Conservation (phyloP, 23 red algal species). For the Chondrus crispus region DNA sequence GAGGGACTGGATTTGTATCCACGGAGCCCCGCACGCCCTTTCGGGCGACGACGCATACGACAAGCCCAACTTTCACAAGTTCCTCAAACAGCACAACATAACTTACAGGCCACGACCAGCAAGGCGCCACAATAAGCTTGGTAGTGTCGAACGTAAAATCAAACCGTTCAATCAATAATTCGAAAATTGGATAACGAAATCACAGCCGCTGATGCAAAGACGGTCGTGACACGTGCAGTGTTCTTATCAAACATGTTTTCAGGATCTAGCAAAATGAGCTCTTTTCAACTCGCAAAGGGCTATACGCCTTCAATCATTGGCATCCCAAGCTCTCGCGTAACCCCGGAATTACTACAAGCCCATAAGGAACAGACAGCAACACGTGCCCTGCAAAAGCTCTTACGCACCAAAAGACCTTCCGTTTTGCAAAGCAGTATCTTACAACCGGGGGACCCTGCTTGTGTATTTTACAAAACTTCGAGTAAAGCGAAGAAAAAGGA, state of each 20-base stretch:
- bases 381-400: conserved; percentile 8
- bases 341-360: background rate
- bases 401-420: background rate
- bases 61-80: background rate
- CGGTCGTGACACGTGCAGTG: background rate
- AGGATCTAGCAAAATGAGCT: background rate
- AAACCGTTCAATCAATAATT: background rate
- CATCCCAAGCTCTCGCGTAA: background rate
- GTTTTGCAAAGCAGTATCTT: background rate
- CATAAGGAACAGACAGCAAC: background rate
- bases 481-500: background rate
- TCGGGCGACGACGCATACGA: background rate
- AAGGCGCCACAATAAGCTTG: background rate
- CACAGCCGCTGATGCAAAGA: background rate
- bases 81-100: background rate
- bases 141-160: conserved; percentile 21
- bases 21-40: background rate
- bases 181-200: background rate
- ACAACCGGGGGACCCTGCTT: background rate
- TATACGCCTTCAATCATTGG: conserved; percentile 13
- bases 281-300: conserved; percentile 16
- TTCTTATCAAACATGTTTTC: conserved; percentile 15
- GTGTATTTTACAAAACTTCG: conserved; percentile 23
- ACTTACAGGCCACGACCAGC: background rate
- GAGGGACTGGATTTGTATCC: background rate